Conservation (phyloP, 768 basidiomycete species). For the Dictyophora rubrovolvata region DNA sequence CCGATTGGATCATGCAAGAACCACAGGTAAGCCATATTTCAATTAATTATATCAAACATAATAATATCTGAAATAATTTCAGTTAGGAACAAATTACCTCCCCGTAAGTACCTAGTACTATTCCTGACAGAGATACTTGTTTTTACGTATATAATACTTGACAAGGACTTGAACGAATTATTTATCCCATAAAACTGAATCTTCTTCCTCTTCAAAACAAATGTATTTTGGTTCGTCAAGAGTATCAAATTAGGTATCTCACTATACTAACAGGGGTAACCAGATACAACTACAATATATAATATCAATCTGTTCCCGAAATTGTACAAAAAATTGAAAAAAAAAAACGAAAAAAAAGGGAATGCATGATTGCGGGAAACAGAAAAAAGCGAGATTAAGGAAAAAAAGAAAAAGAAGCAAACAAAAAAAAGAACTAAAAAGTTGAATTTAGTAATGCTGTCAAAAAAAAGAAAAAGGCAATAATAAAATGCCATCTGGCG, state of each 20-base stretch:
- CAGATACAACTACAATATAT: not conserved
- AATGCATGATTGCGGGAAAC: conserved; percentile 21
- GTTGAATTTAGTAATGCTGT: not conserved
- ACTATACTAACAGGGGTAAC: not conserved
- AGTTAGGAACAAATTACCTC: conserved; percentile 3
- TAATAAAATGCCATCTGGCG: not conserved
- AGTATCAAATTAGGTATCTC: not conserved
- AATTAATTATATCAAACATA: not conserved
- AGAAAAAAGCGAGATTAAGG: conserved; percentile 5
- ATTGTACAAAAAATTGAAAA: conserved; percentile 16
- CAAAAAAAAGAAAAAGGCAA: not conserved
- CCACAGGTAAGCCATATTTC: conserved; percentile 1
- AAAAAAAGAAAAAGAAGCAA: conserved; percentile 9
- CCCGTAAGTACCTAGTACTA: not conserved
- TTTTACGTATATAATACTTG: too few species aligned
- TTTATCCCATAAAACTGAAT: not conserved
- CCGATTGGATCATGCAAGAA: conserved; percentile 8
- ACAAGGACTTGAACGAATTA: not conserved
- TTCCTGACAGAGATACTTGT: too few species aligned
- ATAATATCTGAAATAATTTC: not conserved
- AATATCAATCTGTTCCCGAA: not conserved
- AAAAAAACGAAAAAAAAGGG: conserved; percentile 22
- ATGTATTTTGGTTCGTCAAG: too few species aligned
- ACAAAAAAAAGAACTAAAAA: conserved; percentile 10
- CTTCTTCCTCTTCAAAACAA: too few species aligned